Percentiles rank a stretch among this genome's conserved stretches.
Conservation (phyloP, 140 eudicot species). For the Flaveria floridana region DNA sequence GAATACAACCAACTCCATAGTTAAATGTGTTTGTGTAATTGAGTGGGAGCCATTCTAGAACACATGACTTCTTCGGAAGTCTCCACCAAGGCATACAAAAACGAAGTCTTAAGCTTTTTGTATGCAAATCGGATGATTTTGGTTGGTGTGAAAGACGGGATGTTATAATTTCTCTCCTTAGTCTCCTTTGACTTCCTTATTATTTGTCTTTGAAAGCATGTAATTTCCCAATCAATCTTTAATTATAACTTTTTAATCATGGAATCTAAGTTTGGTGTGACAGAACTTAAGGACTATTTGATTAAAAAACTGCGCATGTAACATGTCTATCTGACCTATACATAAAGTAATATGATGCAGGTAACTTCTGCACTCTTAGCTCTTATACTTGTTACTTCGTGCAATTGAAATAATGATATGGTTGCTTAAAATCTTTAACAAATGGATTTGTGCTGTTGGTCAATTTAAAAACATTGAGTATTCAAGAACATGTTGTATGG, state of each 20-base stretch:
- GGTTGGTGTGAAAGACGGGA: background rate
- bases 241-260: too few relatives aligned
- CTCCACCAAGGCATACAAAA: too few relatives aligned
- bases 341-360: background rate
- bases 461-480: background rate
- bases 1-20: too few relatives aligned
- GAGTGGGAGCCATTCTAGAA: too few relatives aligned
- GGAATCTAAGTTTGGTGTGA: slow-evolving; percentile 3
- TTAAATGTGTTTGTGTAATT: too few relatives aligned
- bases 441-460: background rate
- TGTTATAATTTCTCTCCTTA: background rate
- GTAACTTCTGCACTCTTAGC: background rate
- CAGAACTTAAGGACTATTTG: background rate
- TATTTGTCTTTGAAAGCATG: background rate
- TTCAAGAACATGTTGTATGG: too few relatives aligned
- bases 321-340: background rate
- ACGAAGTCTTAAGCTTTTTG: too few relatives aligned
- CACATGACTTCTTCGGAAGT: too few relatives aligned
- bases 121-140: background rate
- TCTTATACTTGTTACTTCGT: background rate
- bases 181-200: background rate
- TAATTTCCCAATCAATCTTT: background rate
- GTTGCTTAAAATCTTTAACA: background rate
- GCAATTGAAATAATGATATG: background rate
- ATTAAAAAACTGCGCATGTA: background rate